phyloP scores from a whole-genome alignment of 768 basidiomycete genomes.

The Rickenella mellea region DNA sequence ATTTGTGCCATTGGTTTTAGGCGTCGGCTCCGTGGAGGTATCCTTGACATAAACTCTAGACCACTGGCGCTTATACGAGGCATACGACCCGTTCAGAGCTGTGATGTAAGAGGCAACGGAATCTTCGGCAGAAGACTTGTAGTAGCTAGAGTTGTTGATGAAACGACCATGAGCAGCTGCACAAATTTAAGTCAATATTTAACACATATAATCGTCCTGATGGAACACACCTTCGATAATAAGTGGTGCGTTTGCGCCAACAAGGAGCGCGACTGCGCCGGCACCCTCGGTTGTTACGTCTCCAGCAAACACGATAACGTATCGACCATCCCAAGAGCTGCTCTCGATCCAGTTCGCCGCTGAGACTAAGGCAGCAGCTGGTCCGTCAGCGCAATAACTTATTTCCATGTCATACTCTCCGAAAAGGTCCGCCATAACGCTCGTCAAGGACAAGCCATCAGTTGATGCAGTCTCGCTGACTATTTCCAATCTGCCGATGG shows the following conservation, averaged over 20 bases:
- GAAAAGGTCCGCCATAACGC: conserved; percentile 97
- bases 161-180: conserved; percentile 91
- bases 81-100: too few species aligned
- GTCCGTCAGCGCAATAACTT: conserved; percentile 99
- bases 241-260: conserved; percentile 93
- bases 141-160: conserved; percentile 98
- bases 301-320: conserved; percentile 92
- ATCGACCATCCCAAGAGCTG: conserved; percentile 93
- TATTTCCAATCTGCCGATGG: conserved; percentile 95
- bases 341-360: conserved; percentile 97
- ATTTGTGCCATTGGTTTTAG: conserved; percentile 80
- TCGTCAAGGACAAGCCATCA: conserved; percentile 98
- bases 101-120: too few species aligned
- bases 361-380: conserved; percentile 97
- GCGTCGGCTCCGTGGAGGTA: too few species aligned
- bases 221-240: conserved; percentile 81
- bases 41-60: too few species aligned
- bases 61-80: too few species aligned
- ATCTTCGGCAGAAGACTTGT: conserved; percentile 99
- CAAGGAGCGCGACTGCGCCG: conserved; percentile 88
- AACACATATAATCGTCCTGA: neutral
- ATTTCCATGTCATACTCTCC: conserved; percentile 93
- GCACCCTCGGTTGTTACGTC: conserved; percentile 99
- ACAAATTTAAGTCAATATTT: too few species aligned
- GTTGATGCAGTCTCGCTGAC: conserved; percentile 99